Percentiles rank a stretch among this genome's conserved stretches.
Evolutionary conservation across 2,329 filamentous ascomycete genomes (phyloP).

Genomic region (Fusarium torreyae): DNA sequence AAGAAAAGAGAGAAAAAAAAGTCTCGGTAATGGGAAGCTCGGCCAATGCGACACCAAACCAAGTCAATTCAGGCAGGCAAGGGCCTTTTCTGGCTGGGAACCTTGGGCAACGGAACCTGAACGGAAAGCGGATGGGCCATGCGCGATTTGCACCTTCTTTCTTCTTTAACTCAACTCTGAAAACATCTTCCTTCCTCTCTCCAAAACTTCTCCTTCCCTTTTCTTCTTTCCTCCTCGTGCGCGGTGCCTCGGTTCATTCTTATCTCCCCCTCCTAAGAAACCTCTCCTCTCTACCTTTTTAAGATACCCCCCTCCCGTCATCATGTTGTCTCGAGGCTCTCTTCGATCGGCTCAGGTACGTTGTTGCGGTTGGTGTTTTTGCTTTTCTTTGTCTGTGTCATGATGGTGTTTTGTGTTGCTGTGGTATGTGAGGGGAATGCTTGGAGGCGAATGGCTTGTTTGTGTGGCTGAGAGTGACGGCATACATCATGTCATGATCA

Average conservation of each 20-base stretch:
- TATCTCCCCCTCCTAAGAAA: constrained; percentile 24
- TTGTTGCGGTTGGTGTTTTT: constrained; percentile 9
- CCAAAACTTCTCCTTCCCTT: constrained; percentile 13
- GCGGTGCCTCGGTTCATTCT: constrained; percentile 26
- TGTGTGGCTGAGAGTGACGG: constrained; percentile 12
- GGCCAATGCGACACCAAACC: constrained; percentile 44
- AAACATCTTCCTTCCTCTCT: constrained; percentile 14
- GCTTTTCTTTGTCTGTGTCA: constrained; percentile 18
- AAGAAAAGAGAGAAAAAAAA: constrained; percentile 27
- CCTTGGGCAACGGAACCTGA: constrained; percentile 27
- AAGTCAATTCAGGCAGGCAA: constrained; percentile 32
- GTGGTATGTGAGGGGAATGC: not conserved
- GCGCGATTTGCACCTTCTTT: constrained; percentile 47
- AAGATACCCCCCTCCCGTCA: constrained; percentile 48
- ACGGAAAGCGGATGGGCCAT: constrained; percentile 35
- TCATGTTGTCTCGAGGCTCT: constrained; percentile 73
- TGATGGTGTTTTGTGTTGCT: constrained; percentile 15
- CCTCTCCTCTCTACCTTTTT: constrained; percentile 39
- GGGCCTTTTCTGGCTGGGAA: constrained; percentile 14
- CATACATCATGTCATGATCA: constrained; percentile 41
- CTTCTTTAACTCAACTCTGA: constrained; percentile 32
- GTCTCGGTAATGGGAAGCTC: constrained; percentile 37
- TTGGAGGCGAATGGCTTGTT: not conserved
- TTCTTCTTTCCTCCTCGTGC: constrained; percentile 27
- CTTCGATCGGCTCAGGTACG: constrained; percentile 70